These are phyloP conservation scores for Euphorbia pulcherrima DNA, from an alignment of 345 rosid species.

Conservation along the genomic window DNA sequence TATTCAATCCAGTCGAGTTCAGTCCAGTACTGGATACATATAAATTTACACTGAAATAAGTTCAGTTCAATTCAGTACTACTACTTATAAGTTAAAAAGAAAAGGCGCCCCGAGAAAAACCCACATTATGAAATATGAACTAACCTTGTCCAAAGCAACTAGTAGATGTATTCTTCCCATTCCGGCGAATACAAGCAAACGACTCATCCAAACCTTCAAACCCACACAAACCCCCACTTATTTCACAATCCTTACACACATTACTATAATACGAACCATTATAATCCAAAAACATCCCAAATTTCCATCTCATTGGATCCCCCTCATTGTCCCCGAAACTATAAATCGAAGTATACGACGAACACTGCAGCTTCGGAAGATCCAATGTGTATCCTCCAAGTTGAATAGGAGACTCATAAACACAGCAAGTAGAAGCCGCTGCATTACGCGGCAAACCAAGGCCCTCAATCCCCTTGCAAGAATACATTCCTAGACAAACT, in stretches of 20 bases:
- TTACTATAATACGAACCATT: constrained; percentile 39
- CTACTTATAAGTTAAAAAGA: too few species aligned
- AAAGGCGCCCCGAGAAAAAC: too few species aligned
- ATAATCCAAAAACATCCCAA: constrained; percentile 49
- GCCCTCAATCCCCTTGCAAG: constrained; percentile 57
- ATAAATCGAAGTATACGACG: constrained; percentile 50
- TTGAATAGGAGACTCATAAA: constrained; percentile 49
- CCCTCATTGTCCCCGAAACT: constrained; percentile 53
- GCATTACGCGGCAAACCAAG: constrained; percentile 56
- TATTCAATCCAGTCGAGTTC: too few species aligned
- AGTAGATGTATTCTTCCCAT: constrained; percentile 48
- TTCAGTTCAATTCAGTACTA: too few species aligned
- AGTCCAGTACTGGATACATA: too few species aligned
- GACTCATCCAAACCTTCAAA: constrained; percentile 54
- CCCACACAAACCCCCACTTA: constrained; percentile 62
- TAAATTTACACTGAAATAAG: too few species aligned
- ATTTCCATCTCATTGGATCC: constrained; percentile 61
- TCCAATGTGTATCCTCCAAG: constrained; percentile 49
- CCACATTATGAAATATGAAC: constrained; percentile 12
- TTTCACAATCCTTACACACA: constrained; percentile 52
- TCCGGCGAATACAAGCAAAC: constrained; percentile 58
- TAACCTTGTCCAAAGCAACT: constrained; percentile 54
- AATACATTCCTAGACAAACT: constrained; percentile 55
- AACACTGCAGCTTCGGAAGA: constrained; percentile 62
- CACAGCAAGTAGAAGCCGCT: constrained; percentile 53